Conservation (phyloP, 371 early-diverging fungal species). For the Syncephalastrum contaminatum region DNA sequence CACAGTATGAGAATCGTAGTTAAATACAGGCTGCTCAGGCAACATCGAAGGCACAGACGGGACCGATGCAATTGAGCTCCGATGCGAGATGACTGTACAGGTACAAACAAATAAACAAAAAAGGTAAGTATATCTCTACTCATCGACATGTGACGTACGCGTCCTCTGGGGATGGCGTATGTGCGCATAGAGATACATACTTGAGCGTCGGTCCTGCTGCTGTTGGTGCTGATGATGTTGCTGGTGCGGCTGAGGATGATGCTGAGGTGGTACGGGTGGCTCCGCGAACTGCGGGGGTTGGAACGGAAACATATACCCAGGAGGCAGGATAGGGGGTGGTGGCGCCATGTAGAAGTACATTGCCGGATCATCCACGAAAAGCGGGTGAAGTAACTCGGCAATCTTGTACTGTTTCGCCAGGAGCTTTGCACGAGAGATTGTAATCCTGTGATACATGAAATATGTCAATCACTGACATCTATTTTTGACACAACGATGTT, state of each 20-base stretch:
- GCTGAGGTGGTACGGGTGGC: constrained; percentile 9
- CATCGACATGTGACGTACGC: not conserved
- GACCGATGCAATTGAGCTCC: constrained; percentile 5
- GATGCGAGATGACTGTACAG: no score
- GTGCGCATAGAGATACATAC: no score
- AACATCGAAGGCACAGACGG: constrained; percentile 14
- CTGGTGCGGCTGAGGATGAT: constrained; percentile 1
- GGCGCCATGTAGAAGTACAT: constrained; percentile 25
- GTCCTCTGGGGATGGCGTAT: not conserved
- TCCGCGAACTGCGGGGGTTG: constrained; percentile 6
- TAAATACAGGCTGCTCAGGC: not conserved
- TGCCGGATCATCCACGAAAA: constrained; percentile 64
- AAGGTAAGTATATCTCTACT: not conserved
- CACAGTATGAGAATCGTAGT: no score
- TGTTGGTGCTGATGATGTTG: not conserved
- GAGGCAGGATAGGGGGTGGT: constrained; percentile 12
- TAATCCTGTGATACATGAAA: constrained; percentile 41
- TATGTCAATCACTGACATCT: constrained; percentile 1
- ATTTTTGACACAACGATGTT: not conserved
- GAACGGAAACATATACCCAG: constrained; percentile 13
- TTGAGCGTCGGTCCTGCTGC: not conserved
- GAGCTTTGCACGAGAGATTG: constrained; percentile 64
- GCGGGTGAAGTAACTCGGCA: constrained; percentile 60
- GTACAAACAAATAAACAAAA: not conserved
- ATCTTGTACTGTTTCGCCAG: constrained; percentile 65